These are phyloP conservation scores for Plantago rigida DNA, from an alignment of 305 asterid genomes.

Conservation along the genomic window DNA sequence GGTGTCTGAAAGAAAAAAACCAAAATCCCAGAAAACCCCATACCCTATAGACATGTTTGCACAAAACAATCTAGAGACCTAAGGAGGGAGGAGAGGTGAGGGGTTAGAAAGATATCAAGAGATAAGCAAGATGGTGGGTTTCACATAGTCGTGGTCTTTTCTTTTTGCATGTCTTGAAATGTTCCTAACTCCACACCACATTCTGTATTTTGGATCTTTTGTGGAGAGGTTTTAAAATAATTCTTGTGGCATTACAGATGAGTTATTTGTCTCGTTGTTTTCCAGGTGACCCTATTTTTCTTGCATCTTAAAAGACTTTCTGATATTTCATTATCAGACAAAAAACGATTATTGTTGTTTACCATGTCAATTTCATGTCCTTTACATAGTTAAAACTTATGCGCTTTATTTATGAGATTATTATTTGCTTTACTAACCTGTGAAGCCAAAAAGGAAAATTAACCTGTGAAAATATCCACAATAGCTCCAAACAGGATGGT, in stretches of 20 bases:
- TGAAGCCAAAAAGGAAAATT: neutral
- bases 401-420: neutral
- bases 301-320: neutral
- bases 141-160: too few species aligned
- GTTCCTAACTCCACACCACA: too few species aligned
- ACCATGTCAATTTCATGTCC: constrained; percentile 9
- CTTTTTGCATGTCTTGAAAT: too few species aligned
- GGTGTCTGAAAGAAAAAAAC: too few species aligned
- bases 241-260: neutral
- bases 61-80: too few species aligned
- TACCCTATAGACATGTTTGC: too few species aligned
- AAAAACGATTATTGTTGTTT: neutral
- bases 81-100: too few species aligned
- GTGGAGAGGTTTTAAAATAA: neutral
- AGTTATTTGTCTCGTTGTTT: neutral
- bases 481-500: constrained; percentile 84
- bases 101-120: too few species aligned
- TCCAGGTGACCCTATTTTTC: constrained; percentile 2
- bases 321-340: neutral
- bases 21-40: too few species aligned
- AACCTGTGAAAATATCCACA: constrained; percentile 13
- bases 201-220: too few species aligned
- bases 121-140: too few species aligned
- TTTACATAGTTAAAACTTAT: neutral
- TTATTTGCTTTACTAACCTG: constrained; percentile 12